phyloP scores from a whole-genome alignment of 345 rosid genomes.

The Moricandia arvensis region DNA sequence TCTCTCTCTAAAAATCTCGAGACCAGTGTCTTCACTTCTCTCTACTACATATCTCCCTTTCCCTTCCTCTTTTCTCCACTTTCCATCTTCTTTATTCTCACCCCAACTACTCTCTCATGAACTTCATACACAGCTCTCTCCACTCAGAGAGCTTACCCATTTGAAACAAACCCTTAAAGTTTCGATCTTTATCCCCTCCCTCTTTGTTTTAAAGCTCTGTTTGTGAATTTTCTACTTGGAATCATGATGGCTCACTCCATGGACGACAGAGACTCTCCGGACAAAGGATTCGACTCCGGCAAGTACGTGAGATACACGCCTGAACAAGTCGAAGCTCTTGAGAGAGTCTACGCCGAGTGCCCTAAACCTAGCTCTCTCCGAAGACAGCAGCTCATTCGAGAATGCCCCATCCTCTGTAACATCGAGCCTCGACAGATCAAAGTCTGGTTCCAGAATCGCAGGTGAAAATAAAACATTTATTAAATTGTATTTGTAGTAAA shows the following conservation, averaged over 20 bases:
- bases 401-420: slow-evolving; percentile 37
- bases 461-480: slow-evolving; percentile 9
- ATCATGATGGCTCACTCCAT: slow-evolving; percentile 40
- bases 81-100: neutral
- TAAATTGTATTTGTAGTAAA: neutral
- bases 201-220: neutral
- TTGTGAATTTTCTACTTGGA: neutral
- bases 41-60: slow-evolving; percentile 16
- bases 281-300: slow-evolving; percentile 38
- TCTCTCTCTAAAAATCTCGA: slow-evolving; percentile 30
- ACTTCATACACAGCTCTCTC: slow-evolving; percentile 41
- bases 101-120: slow-evolving; percentile 35
- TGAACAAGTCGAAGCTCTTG: slow-evolving; percentile 44
- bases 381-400: slow-evolving; percentile 42
- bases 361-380: slow-evolving; percentile 43
- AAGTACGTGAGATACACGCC: slow-evolving; percentile 43
- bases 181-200: neutral
- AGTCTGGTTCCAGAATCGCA: slow-evolving; percentile 47
- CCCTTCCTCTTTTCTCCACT: neutral
- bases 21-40: slow-evolving; percentile 20
- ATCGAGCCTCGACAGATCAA: slow-evolving; percentile 44
- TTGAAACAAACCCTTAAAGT: slow-evolving; percentile 14
- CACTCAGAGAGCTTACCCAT: slow-evolving; percentile 39
- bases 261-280: slow-evolving; percentile 41
- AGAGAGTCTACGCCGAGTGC: slow-evolving; percentile 42